Evolutionary conservation across 352 stramenopile genomes (phyloP).

Genomic region (Phytophthora ohioensis): DNA sequence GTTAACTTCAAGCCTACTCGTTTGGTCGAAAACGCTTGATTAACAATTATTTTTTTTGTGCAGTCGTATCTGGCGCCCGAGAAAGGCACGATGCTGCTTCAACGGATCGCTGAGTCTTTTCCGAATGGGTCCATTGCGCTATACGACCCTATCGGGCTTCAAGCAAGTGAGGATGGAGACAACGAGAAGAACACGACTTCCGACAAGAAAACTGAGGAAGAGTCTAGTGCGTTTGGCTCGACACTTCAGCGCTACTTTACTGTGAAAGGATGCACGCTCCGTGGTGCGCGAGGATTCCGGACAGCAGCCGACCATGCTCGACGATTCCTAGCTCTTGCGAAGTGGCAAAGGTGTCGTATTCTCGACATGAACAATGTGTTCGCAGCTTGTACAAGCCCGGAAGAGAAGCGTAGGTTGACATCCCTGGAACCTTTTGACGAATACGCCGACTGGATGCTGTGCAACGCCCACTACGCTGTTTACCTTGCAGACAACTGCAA

Average conservation of each 20-base stretch:
- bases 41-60: conserved; percentile 2
- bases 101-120: conserved; percentile 54
- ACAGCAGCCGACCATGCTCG: conserved; percentile 50
- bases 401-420: conserved; percentile 61
- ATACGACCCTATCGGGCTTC: conserved; percentile 70
- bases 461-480: conserved; percentile 76
- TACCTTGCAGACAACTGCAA: conserved; percentile 53
- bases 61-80: conserved; percentile 75
- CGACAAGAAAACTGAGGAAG: conserved; percentile 12
- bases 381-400: conserved; percentile 33
- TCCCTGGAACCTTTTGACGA: conserved; percentile 76
- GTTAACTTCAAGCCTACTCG: not conserved
- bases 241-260: conserved; percentile 72
- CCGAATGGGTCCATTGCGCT: conserved; percentile 51
- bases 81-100: conserved; percentile 56
- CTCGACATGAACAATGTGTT: conserved; percentile 78
- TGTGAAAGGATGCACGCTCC: conserved; percentile 74
- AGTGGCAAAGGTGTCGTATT: conserved; percentile 57
- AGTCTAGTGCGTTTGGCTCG: conserved; percentile 47
- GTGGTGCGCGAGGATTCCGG: conserved; percentile 47
- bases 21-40: conserved; percentile 1
- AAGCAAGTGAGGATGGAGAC: conserved; percentile 18
- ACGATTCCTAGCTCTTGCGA: conserved; percentile 37
- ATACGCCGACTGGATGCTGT: conserved; percentile 68
- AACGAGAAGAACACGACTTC: not conserved